Base-by-base conservation (phyloP, 2,329 filamentous ascomycete genomes). In the Aspergillus persii region DNA sequence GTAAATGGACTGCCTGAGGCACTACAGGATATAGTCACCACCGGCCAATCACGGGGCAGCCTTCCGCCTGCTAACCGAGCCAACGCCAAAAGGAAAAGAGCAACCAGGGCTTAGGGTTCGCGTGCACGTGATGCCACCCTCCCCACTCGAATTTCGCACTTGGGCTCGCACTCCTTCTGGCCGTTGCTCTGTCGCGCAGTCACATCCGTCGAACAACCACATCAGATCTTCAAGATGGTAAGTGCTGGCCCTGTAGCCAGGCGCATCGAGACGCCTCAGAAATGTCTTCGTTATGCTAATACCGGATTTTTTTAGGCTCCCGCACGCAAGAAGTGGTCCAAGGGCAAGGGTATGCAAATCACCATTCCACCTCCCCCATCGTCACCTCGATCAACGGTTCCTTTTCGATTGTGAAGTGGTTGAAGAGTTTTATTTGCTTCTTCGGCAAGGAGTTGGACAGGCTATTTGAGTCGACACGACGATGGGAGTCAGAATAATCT, bases 241-340 rank as follows among this genome's bases (percentile, higher is more conserved):
- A 67, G 74, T 68, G 46, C 48, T 12, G 3, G 8, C 11, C 29
- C 60, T 33, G 18, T 49, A 30, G 23, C 50, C 41, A 47, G 36
- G 56, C 49, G 41, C 8, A 52, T 15, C 3, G 41, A 18, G 11
- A 57, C 11, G 23, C 8, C 27, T 7, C 39, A 48, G n/a, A 27
- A 18, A 47, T 33, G 41, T 23, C 15, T 47, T 49, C 41, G 31
- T 44, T 44, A 63, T 60, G 46, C 56, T 66, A 67, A 68, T 54
- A 55, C 31, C 44, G 50, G 39, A 3, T 56, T 60, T 57, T 53
- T 56, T 68, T 60, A 81, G 77, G 79, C 79, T 63, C 77, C 79
- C 69, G 74, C 78, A 79, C 76, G 80, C 76, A 63, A 83, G 79
- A 83, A 83, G 80, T 83, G 80, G 80, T 82, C 80, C 64, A 83